Evolutionary conservation across 2,329 filamentous ascomycete species (phyloP), one percentile per base, ranked within the genome.

Genomic region (Cladophialophora exuberans): DNA sequence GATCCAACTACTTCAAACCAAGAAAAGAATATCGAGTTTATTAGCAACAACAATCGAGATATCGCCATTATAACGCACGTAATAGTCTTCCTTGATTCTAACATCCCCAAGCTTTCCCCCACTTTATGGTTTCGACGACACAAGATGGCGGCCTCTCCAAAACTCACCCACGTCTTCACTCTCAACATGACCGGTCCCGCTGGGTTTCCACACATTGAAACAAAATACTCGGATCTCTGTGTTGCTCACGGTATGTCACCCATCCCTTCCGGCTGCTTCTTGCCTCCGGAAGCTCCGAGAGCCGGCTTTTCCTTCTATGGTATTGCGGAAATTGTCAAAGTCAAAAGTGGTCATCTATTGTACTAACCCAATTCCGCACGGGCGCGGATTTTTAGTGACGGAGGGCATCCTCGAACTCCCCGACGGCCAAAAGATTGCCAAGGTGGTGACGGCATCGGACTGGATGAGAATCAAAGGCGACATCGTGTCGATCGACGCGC

Each of bases 381-480:
- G n/a, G n/a, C 39, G 39, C 39, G 39, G 39, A 43, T 43, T 11
- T n/a, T 43, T n/a, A 44, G 41, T 44, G 18, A 25, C 41, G 41
- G 22, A 44, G 20, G 41, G 41, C 41, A 44, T 23, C 41, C 41
- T 44, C 17, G 41, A 44, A 44, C 18, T 44, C 17, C 41, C 41
- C 17, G 41, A 44, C 41, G 41, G 41, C 17, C 41, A 44, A 7
- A 23, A 44, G 2, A 17, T 38, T 20, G 35, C 35, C 4, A 33
- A 35, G 15, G 44, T 35, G 13, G 44, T 48, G 4, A 48, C 44
- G 4, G 44, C 44, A 9, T 48, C 44, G 11, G 44, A 48, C 44
- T 48, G 44, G 28, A 48, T 48, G 44, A 48, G 44, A 20, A 48
- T 48, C 28, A 48, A 48, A 18, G 44, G 44, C 11, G 36, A 30